Conservation (phyloP, 2,329 filamentous ascomycete species). For the Ascochyta viciae-villosae region DNA sequence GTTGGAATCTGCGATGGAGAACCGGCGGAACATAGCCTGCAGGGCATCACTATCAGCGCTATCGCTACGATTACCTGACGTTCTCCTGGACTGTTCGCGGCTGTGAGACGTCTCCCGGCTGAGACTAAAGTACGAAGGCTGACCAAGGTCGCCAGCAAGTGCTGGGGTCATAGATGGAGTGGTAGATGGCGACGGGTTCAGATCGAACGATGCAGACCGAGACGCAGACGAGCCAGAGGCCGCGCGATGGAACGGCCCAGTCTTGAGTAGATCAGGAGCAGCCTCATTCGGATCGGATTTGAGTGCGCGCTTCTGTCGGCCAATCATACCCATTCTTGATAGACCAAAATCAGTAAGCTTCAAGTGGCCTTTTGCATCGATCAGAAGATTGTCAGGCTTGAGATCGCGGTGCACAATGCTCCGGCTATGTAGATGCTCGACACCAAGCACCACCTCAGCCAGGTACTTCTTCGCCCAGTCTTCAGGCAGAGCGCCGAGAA, state of each 20-base stretch:
- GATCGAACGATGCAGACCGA: constrained; percentile 90
- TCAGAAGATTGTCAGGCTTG: constrained; percentile 96
- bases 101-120: constrained; percentile 64
- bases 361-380: constrained; percentile 94
- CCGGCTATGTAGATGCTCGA: constrained; percentile 92
- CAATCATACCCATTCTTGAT: constrained; percentile 95
- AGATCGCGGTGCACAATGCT: constrained; percentile 96
- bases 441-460: constrained; percentile 93
- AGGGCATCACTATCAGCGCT: constrained; percentile 89
- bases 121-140: constrained; percentile 93
- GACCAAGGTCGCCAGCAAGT: constrained; percentile 69
- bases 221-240: constrained; percentile 78
- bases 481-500: constrained; percentile 88
- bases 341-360: constrained; percentile 98
- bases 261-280: constrained; percentile 90
- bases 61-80: constrained; percentile 87
- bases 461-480: constrained; percentile 99
- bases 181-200: constrained; percentile 79
- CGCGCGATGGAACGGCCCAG: constrained; percentile 86
- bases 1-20: constrained; percentile 60
- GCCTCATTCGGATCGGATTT: constrained; percentile 72
- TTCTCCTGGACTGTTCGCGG: constrained; percentile 69
- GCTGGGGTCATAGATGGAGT: constrained; percentile 90
- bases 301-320: constrained; percentile 91
- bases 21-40: constrained; percentile 79